Percentiles rank a stretch among this genome's conserved stretches.
These are phyloP conservation scores for Pseudozyma hubeiensis DNA, from an alignment of 1,284 basidiomycete species.

Conservation along the genomic window DNA sequence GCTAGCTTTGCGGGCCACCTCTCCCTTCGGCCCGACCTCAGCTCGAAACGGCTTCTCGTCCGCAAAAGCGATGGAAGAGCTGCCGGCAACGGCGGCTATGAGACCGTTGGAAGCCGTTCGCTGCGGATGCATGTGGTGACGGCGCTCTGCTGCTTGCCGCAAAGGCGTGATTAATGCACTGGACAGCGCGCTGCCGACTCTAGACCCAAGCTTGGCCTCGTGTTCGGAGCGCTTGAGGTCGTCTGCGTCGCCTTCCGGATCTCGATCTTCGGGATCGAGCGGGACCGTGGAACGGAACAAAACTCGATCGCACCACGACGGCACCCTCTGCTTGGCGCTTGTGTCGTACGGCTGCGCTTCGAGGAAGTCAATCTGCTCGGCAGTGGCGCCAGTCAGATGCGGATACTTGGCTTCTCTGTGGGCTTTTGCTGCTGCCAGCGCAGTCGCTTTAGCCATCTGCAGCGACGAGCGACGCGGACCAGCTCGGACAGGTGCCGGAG, in stretches of 20 bases:
- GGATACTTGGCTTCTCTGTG: constrained; percentile 42
- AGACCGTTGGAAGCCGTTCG: constrained; percentile 29
- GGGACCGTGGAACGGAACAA: constrained; percentile 62
- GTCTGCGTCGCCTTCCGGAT: background rate
- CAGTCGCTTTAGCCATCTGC: constrained; percentile 18
- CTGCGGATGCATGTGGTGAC: constrained; percentile 26
- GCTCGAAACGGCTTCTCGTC: constrained; percentile 10
- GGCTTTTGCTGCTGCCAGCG: constrained; percentile 28
- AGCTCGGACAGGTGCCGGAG: constrained; percentile 2
- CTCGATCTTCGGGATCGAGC: constrained; percentile 25
- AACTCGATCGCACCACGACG: constrained; percentile 70
- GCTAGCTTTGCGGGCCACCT: constrained; percentile 11
- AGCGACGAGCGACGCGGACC: constrained; percentile 24
- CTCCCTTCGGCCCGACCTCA: constrained; percentile 11
- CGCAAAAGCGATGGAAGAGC: constrained; percentile 28
- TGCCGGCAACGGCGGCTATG: constrained; percentile 27
- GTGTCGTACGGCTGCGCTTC: constrained; percentile 71
- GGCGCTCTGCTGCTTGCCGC: constrained; percentile 39
- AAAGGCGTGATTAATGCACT: constrained; percentile 37
- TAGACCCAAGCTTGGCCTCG: constrained; percentile 25
- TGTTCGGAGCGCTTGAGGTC: background rate
- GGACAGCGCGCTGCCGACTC: constrained; percentile 43
- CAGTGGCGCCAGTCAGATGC: constrained; percentile 40
- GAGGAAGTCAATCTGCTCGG: constrained; percentile 47
- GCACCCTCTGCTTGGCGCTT: constrained; percentile 72